Base-by-base conservation (phyloP, 345 rosid species). In the Citrus medica region DNA sequence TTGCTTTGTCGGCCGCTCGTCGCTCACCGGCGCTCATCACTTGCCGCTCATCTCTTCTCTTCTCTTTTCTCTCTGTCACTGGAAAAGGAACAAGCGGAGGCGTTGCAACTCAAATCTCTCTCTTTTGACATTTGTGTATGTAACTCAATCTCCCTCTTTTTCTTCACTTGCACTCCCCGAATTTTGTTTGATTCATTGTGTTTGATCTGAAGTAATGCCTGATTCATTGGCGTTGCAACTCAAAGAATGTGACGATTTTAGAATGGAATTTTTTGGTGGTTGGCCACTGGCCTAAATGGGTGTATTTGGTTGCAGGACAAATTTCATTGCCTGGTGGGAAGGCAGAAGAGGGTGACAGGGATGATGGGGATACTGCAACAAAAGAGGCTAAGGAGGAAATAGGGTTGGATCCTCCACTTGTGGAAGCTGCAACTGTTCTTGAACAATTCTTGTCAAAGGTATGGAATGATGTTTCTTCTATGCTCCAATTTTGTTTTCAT, bases 381-480 rank as follows among this genome's bases (percentile, higher is more conserved):
- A 86, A 91, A 72, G 94, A 93, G 73, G 93, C 93, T 1, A 79
- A 85, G 78, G 98, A 90, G 83, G 93, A 90, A 85, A 88, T 90
- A 76, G 90, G 93, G 48, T 84, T 89, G 84, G 91, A 89, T 67
- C 94, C 97, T 82, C 83, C 88, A 0, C 92, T 88, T 80, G 90
- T 91, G 63, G 82, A 92, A 78, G 73, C 88, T 67, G 88, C 89
- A 33, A 87, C 92, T 17, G 80, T 67, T 80, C 90, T 92, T 1
- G 98, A 95, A 80, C 99, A 98, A 6, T 93, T 93, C 84, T 82
- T 93, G 14, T 92, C 99, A 13, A 95, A 93, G 98, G 99, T 93
- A 87, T 67, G 7, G 33, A 40, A 60, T 19, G 12, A 14, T 27
- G 33, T 14, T 46, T 70, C 56, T 5, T 53, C 46, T 32, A 9